Evolutionary conservation across 257 asterid species (phyloP).

Genomic region (Solanum ossicruentum): DNA sequence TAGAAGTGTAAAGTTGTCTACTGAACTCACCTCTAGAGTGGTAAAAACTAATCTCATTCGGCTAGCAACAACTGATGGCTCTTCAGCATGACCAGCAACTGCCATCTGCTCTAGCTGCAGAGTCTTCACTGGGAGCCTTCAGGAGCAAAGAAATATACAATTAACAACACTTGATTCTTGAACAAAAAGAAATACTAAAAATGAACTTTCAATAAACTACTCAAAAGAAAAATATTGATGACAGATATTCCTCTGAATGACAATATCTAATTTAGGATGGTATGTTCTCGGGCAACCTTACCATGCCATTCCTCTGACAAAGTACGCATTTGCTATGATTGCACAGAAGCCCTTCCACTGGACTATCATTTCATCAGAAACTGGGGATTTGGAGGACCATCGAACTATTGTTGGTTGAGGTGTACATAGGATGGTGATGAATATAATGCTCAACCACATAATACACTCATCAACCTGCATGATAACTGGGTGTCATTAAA

Average conservation of each 20-base stretch:
- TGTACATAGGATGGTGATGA: constrained; percentile 84
- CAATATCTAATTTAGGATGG: background rate
- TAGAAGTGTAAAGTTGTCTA: background rate
- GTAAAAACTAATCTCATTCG: constrained; percentile 85
- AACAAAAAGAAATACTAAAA: background rate
- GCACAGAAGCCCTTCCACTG: constrained; percentile 97
- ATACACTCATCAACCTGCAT: constrained; percentile 84
- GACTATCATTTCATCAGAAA: constrained; percentile 47
- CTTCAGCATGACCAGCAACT: constrained; percentile 67
- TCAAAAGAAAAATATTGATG: background rate
- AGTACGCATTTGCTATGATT: constrained; percentile 89
- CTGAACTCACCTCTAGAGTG: constrained; percentile 71
- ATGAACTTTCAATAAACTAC: background rate
- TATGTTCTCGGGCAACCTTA: constrained; percentile 12
- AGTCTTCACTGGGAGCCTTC: constrained; percentile 93
- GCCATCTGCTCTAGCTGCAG: constrained; percentile 95
- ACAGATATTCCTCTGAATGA: background rate
- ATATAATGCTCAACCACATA: constrained; percentile 77
- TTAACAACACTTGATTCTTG: background rate
- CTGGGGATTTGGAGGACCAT: constrained; percentile 87
- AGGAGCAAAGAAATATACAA: background rate
- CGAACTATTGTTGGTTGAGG: constrained; percentile 94
- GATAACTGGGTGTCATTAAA: background rate
- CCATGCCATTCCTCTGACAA: constrained; percentile 98
- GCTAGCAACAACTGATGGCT: constrained; percentile 85